Percentiles rank a stretch among this genome's conserved stretches.
These are phyloP conservation scores for Carex littledalei DNA, from an alignment of 176 grass and related monocot species.

Conservation along the genomic window DNA sequence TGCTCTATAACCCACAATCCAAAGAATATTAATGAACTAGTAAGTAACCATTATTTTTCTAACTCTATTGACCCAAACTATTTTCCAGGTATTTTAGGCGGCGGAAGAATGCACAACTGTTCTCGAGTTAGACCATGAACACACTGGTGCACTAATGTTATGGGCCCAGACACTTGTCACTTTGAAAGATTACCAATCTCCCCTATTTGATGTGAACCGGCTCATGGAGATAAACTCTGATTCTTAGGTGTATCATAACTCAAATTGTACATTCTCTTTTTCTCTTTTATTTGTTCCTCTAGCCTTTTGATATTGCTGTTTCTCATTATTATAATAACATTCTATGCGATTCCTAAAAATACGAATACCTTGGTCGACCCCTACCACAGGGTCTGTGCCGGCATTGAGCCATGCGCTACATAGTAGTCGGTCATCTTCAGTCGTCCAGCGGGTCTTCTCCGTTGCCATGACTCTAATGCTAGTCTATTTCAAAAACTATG, in stretches of 20 bases:
- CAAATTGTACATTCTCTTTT: slow-evolving; percentile 54
- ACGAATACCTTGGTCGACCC: too few relatives aligned
- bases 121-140: slow-evolving; percentile 79
- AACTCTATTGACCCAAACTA: background rate
- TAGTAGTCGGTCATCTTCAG: too few relatives aligned
- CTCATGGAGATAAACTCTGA: slow-evolving; percentile 78
- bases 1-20: background rate
- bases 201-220: slow-evolving; percentile 91
- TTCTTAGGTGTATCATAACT: slow-evolving; percentile 78
- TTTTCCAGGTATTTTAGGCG: slow-evolving; percentile 28
- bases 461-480: too few relatives aligned
- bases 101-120: slow-evolving; percentile 96
- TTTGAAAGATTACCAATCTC: slow-evolving; percentile 84
- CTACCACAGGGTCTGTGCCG: too few relatives aligned
- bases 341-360: too few relatives aligned
- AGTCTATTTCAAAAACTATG: too few relatives aligned
- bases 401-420: too few relatives aligned
- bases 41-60: background rate
- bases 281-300: background rate
- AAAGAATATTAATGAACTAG: background rate
- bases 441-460: too few relatives aligned
- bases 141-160: slow-evolving; percentile 86
- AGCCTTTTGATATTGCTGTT: too few relatives aligned
- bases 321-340: too few relatives aligned
- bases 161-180: slow-evolving; percentile 92